Evolutionary conservation across 768 basidiomycete species (phyloP).

Genomic region (Termitomyces eurrhizus): DNA sequence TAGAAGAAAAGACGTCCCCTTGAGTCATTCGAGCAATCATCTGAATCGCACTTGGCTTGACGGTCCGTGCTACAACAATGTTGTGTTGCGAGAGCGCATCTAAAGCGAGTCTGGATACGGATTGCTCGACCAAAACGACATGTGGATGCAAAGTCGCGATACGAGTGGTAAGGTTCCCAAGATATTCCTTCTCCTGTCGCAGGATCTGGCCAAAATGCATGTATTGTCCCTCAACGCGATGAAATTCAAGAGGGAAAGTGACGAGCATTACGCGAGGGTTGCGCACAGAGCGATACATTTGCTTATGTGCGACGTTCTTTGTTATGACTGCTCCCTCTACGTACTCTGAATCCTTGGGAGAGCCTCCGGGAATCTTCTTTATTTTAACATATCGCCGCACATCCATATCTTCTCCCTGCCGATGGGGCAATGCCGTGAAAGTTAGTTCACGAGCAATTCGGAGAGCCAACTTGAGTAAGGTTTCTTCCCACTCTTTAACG

Average conservation of each 20-base stretch:
- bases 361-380: conserved; percentile 95
- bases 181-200: conserved; percentile 90
- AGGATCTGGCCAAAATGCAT: conserved; percentile 89
- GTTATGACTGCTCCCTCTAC: conserved; percentile 96
- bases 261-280: conserved; percentile 96
- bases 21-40: conserved; percentile 93
- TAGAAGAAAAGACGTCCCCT: conserved; percentile 91
- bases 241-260: conserved; percentile 92
- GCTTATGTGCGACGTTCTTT: conserved; percentile 96
- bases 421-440: conserved; percentile 63
- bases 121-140: conserved; percentile 86
- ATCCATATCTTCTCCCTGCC: conserved; percentile 92
- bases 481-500: conserved; percentile 84
- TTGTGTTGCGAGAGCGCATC: conserved; percentile 82
- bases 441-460: conserved; percentile 84
- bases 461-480: conserved; percentile 75
- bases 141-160: conserved; percentile 92
- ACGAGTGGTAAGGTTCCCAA: conserved; percentile 81
- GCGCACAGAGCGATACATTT: conserved; percentile 77
- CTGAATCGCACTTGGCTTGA: conserved; percentile 84
- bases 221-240: conserved; percentile 89
- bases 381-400: conserved; percentile 94
- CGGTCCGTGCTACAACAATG: conserved; percentile 86
- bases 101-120: conserved; percentile 86
- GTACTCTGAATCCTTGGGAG: conserved; percentile 91